Base-by-base conservation (phyloP, 2,329 filamentous ascomycete species). In the Talaromyces albobiverticillius region DNA sequence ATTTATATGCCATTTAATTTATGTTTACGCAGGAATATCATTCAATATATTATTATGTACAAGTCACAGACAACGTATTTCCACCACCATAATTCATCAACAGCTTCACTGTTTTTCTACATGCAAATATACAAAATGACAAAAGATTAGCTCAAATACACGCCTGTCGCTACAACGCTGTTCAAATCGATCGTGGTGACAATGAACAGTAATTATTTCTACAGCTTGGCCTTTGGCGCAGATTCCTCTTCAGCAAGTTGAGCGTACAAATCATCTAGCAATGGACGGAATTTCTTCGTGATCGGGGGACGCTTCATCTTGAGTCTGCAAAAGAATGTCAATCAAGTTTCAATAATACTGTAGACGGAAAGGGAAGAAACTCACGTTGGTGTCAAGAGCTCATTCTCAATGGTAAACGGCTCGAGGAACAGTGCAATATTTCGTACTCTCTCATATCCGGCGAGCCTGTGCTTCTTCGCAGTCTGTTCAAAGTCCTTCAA, bases 341-440 rank as follows among this genome's bases (percentile, higher is more conserved):
- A 60, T 53, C 29, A 26, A 25, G 11, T 4, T 36, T 16, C 32
- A 20, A 11, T 40, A n/a, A 23, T 7, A 13, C 4, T 20, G 32
- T 1, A 4, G 10, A 20, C 34, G 20, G 32, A 4, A 32, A 3
- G 29, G 22, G n/a, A 14, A 47, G 47, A 14, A 48, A 50, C 74
- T 66, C 64, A 77, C 70, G 76, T 79, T 10, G 76, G 76, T 7
- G 76, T 79, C 60, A 79, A 75, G 47, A 96, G 79, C 72, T 95
- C 89, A 68, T 99, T 99, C 48, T 96, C 92, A 60, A 97, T 85
- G 1, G 85, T 89, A 65, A 99, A 97, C 1, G 94, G 94, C 56
- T 99, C 94, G 13, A 96, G 63, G 64, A 88, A 86, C 61, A 99
- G 74, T 59, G 87, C 74, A 54, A 87, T 80, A 62, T 86, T 88